Evolutionary conservation across 768 basidiomycete species (phyloP).

Genomic region (Rhodotorula graminis): DNA sequence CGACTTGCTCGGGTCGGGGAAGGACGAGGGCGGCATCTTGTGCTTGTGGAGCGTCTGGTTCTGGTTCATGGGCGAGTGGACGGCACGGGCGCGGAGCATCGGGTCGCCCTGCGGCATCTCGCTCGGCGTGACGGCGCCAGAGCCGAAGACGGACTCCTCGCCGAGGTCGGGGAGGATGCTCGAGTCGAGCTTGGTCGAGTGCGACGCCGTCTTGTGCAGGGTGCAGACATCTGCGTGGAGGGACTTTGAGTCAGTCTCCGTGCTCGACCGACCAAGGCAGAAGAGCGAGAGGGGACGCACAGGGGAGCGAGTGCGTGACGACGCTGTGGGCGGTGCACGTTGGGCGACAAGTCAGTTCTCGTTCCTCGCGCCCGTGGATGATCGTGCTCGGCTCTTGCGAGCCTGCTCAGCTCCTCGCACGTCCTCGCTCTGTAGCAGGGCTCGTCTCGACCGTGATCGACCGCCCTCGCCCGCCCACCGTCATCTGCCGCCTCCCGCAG

Average conservation of each 20-base stretch:
- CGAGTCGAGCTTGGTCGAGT: conserved; percentile 33
- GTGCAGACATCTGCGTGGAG: conserved; percentile 32
- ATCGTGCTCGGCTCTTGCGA: too few relatives aligned
- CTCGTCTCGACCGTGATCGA: too few relatives aligned
- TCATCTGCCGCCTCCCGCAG: neutral
- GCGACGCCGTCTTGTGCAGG: conserved; percentile 34
- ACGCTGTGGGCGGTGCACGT: conserved; percentile 26
- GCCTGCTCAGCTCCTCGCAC: too few relatives aligned
- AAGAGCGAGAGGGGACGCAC: neutral
- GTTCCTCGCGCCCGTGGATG: too few relatives aligned
- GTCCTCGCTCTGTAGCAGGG: too few relatives aligned
- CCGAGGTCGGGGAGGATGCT: conserved; percentile 19
- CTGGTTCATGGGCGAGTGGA: conserved; percentile 12
- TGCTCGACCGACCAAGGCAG: too few relatives aligned
- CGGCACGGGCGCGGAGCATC: conserved; percentile 19
- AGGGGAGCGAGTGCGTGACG: conserved; percentile 38
- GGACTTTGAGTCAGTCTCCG: neutral
- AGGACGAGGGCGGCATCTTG: conserved; percentile 30
- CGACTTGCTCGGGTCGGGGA: conserved; percentile 25
- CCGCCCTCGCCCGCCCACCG: neutral
- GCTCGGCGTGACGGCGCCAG: conserved; percentile 36
- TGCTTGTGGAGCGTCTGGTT: conserved; percentile 8
- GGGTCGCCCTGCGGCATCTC: conserved; percentile 34
- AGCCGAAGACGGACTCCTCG: conserved; percentile 23
- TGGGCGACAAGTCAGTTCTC: neutral